Evolutionary conservation across 2,329 filamentous ascomycete species (phyloP).

Genomic region (Mycocentrospora acerina): DNA sequence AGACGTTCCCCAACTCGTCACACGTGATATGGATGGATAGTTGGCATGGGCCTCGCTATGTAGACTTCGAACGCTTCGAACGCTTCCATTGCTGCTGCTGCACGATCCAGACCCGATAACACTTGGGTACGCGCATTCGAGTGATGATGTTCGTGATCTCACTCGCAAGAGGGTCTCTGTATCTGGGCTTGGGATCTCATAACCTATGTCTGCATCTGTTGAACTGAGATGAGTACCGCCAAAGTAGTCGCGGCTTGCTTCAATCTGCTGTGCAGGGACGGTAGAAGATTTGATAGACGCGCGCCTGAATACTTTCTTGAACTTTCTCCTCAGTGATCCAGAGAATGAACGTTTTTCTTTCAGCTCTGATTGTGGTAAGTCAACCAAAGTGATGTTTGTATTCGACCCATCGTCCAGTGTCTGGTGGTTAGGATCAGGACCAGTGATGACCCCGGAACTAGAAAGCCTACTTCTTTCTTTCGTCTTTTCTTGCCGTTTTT

Average conservation of each 20-base stretch:
- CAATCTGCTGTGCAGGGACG: constrained; percentile 57
- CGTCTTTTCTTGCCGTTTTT: constrained; percentile 42
- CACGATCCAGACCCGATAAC: constrained; percentile 20
- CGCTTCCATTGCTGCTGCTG: constrained; percentile 25
- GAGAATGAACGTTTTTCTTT: constrained; percentile 64
- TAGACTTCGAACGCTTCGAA: constrained; percentile 28
- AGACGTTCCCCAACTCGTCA: constrained; percentile 73
- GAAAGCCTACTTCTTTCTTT: constrained; percentile 19
- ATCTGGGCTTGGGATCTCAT: constrained; percentile 41
- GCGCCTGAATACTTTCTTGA: constrained; percentile 60
- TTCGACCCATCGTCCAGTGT: constrained; percentile 10
- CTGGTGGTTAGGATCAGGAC: constrained; percentile 12
- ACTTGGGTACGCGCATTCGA: constrained; percentile 15
- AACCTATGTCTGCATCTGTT: constrained; percentile 30
- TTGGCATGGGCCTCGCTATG: constrained; percentile 50
- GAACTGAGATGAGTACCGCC: constrained; percentile 12
- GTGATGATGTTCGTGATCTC: constrained; percentile 26
- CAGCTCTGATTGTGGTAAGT: constrained; percentile 45
- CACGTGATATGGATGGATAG: constrained; percentile 53
- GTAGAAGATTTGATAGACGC: constrained; percentile 27
- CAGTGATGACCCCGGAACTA: constrained; percentile 16
- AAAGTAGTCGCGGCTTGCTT: constrained; percentile 47
- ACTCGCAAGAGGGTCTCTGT: constrained; percentile 50
- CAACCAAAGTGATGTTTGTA: constrained; percentile 13
- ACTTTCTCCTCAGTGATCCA: constrained; percentile 59